Evolutionary conservation across 2,329 filamentous ascomycete species (phyloP).

Genomic region (Xylogone sp.): DNA sequence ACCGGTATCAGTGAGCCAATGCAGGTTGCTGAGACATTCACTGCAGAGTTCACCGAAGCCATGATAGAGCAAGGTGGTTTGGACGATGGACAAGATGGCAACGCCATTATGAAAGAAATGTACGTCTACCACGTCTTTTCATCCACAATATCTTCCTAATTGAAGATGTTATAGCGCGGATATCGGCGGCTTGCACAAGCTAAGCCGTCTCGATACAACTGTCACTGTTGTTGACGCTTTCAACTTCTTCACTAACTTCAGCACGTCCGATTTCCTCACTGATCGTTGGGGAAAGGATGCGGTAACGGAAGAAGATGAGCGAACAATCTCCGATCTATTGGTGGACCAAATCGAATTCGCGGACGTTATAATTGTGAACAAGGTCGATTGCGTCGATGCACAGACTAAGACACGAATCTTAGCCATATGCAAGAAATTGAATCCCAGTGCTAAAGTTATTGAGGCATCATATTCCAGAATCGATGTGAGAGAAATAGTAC

Average conservation of each 20-base stretch:
- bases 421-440: constrained; percentile 56
- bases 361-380: constrained; percentile 69
- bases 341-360: constrained; percentile 77
- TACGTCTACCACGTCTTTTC: constrained; percentile 3
- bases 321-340: constrained; percentile 72
- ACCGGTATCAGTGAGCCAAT: constrained; percentile 70
- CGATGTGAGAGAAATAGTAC: constrained; percentile 59
- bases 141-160: constrained; percentile 9
- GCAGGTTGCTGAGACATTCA: constrained; percentile 72
- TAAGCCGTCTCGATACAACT: constrained; percentile 66
- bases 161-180: constrained; percentile 34
- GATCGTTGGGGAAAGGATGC: constrained; percentile 56
- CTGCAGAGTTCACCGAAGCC: constrained; percentile 39
- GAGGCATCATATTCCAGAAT: constrained; percentile 52
- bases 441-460: constrained; percentile 62
- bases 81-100: not conserved
- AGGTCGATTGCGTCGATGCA: constrained; percentile 37
- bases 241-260: constrained; percentile 68
- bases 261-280: constrained; percentile 64
- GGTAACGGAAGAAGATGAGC: constrained; percentile 63
- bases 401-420: constrained; percentile 43
- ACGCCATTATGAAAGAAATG: constrained; percentile 8
- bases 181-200: constrained; percentile 60
- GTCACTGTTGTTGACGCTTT: constrained; percentile 72
- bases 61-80: constrained; percentile 9